Conservation (phyloP, 345 rosid genomes). For the Kandelia obovata region DNA sequence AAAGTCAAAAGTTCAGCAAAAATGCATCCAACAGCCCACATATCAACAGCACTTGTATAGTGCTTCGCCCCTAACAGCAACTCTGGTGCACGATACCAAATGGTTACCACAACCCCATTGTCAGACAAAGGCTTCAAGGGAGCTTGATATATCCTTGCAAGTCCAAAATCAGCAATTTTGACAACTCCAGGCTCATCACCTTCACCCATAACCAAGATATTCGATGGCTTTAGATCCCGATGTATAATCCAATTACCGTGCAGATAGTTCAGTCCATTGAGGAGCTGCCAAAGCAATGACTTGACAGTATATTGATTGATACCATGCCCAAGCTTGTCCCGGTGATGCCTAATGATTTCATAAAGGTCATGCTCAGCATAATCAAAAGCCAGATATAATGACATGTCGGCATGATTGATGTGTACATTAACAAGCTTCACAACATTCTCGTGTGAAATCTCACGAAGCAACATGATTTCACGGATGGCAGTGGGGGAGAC, state of each 20-base stretch:
- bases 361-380: conserved; percentile 95
- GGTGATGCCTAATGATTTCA: conserved; percentile 87
- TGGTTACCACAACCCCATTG: conserved; percentile 96
- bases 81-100: conserved; percentile 99
- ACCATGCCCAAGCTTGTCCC: conserved; percentile 65
- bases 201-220: conserved; percentile 98
- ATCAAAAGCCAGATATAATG: conserved; percentile 91
- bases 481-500: conserved; percentile 99
- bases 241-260: conserved; percentile 99
- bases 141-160: conserved; percentile 92
- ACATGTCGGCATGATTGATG: conserved; percentile 93
- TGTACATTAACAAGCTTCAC: conserved; percentile 98
- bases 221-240: conserved; percentile 96
- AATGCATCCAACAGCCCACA: conserved; percentile 99
- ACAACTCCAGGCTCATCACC: conserved; percentile 96
- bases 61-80: conserved; percentile 97
- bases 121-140: conserved; percentile 78
- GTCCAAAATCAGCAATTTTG: conserved; percentile 97
- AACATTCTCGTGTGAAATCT: conserved; percentile 91
- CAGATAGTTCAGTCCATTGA: conserved; percentile 92
- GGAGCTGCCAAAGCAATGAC: conserved; percentile 97
- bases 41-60: conserved; percentile 93
- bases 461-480: conserved; percentile 96
- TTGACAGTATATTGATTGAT: conserved; percentile 83
- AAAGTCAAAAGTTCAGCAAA: conserved; percentile 94